Percentiles rank a stretch among this genome's conserved stretches.
phyloP scores from a whole-genome alignment of 768 basidiomycete species.

The Gelatoporia subvermispora region DNA sequence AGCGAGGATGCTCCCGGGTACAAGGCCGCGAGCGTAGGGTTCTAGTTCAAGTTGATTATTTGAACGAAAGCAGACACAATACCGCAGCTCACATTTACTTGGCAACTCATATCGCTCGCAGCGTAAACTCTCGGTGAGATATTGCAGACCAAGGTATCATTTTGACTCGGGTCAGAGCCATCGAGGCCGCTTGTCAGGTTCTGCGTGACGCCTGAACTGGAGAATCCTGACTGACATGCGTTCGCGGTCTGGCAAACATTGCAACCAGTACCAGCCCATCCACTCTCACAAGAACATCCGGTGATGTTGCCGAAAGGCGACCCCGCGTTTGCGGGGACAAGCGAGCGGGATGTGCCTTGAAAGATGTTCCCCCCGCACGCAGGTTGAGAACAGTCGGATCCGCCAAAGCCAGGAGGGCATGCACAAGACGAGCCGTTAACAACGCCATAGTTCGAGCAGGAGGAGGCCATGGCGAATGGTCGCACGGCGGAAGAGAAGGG shows the following conservation, averaged over 20 bases:
- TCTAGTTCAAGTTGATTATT: constrained; percentile 37
- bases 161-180: constrained; percentile 32
- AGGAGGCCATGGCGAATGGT: constrained; percentile 1
- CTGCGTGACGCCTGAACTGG: constrained; percentile 19
- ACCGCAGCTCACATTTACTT: constrained; percentile 60
- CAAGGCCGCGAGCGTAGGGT: constrained; percentile 75
- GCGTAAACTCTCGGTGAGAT: constrained; percentile 67
- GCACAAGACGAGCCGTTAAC: constrained; percentile 53
- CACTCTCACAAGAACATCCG: constrained; percentile 63
- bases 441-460: constrained; percentile 68
- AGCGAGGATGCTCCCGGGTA: constrained; percentile 69
- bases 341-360: constrained; percentile 56
- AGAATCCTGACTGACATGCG: constrained; percentile 65
- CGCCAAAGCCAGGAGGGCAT: constrained; percentile 83
- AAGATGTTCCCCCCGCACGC: constrained; percentile 82
- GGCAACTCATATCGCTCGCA: constrained; percentile 79
- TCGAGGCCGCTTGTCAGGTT: constrained; percentile 14
- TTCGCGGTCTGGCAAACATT: constrained; percentile 69
- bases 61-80: background rate
- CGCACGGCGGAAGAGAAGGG: no score
- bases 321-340: constrained; percentile 32
- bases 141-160: constrained; percentile 73
- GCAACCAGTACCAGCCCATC: constrained; percentile 76
- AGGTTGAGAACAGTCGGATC: constrained; percentile 59
- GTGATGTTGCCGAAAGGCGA: constrained; percentile 61